phyloP scores from a whole-genome alignment of 768 basidiomycete species.

The Paxillus ammoniavirescens region DNA sequence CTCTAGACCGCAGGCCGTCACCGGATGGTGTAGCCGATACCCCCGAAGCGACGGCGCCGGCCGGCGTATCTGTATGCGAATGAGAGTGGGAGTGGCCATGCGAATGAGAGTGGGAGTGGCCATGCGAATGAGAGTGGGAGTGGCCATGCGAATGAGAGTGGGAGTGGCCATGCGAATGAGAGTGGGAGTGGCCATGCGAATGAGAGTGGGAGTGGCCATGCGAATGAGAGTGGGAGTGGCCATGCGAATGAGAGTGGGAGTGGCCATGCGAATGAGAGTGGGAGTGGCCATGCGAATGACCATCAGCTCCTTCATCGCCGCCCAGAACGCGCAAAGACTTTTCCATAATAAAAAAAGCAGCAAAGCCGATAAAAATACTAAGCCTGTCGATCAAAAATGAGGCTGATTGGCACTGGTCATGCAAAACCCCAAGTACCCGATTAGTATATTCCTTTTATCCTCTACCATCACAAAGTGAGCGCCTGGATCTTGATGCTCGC shows the following conservation, averaged over 20 bases:
- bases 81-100: constrained; percentile 62
- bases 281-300: constrained; percentile 54
- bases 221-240: constrained; percentile 62
- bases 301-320: constrained; percentile 48
- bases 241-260: constrained; percentile 57
- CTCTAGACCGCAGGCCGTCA: constrained; percentile 52
- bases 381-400: constrained; percentile 43
- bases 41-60: constrained; percentile 43
- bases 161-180: constrained; percentile 67
- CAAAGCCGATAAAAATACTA: constrained; percentile 83
- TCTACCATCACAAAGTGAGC: constrained; percentile 84
- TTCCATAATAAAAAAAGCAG: constrained; percentile 91
- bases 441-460: constrained; percentile 86
- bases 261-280: constrained; percentile 66
- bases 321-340: constrained; percentile 84
- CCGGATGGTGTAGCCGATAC: constrained; percentile 38
- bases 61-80: constrained; percentile 45
- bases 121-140: constrained; percentile 65
- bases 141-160: constrained; percentile 54
- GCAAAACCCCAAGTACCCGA: constrained; percentile 56
- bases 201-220: no score
- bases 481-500: constrained; percentile 72
- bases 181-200: constrained; percentile 55
- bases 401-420: background rate
- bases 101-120: no score